Conservation (phyloP, 768 basidiomycete genomes). For the Suillus placidus region DNA sequence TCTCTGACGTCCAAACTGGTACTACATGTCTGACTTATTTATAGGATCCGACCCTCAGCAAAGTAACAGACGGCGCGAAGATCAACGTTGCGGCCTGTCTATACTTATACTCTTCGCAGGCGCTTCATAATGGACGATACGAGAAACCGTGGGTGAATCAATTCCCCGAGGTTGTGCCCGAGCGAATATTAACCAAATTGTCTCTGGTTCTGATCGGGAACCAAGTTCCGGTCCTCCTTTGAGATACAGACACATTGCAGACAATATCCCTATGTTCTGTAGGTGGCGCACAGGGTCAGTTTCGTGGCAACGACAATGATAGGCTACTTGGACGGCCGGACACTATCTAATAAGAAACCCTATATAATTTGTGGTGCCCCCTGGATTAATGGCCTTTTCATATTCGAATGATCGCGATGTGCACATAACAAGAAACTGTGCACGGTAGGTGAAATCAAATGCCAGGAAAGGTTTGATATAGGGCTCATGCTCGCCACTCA, state of each 20-base stretch:
- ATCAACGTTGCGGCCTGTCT: too few relatives aligned
- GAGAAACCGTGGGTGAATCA: constrained; percentile 24
- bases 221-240: not conserved
- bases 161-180: constrained; percentile 23
- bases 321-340: not conserved
- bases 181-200: constrained; percentile 32
- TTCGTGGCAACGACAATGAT: too few relatives aligned
- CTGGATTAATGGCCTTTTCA: not conserved
- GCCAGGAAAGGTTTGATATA: constrained; percentile 4
- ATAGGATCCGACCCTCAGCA: not conserved
- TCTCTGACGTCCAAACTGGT: too few relatives aligned
- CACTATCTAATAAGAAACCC: not conserved
- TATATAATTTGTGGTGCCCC: not conserved
- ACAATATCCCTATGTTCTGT: not conserved
- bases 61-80: too few relatives aligned
- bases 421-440: constrained; percentile 17
- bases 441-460: not conserved
- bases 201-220: constrained; percentile 30
- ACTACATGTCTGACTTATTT: too few relatives aligned
- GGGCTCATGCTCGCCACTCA: not conserved
- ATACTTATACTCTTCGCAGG: constrained; percentile 14
- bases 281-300: not conserved
- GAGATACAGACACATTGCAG: too few relatives aligned
- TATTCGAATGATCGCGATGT: constrained; percentile 11
- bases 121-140: constrained; percentile 26